Evolutionary conservation across 305 asterid genomes (phyloP).

Genomic region (Salvia sclarea): DNA sequence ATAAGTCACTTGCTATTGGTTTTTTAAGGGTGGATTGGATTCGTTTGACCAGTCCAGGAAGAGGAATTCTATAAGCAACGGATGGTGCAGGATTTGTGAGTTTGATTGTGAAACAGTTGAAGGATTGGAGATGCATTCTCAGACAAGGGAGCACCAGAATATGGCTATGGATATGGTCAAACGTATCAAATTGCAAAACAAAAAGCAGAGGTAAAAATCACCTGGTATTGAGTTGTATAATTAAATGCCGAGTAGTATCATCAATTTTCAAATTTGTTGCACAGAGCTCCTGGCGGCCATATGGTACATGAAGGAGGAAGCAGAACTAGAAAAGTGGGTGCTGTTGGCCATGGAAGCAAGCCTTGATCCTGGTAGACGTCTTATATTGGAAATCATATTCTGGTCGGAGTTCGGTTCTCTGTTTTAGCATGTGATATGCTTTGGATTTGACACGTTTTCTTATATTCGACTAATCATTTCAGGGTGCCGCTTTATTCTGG

Average conservation of each 20-base stretch:
- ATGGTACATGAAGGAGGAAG: constrained; percentile 58
- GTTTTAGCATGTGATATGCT: constrained; percentile 38
- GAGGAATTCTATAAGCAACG: constrained; percentile 63
- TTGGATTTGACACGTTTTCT: constrained; percentile 40
- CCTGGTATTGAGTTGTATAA: constrained; percentile 24
- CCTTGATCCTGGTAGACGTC: constrained; percentile 43
- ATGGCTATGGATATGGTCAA: constrained; percentile 80
- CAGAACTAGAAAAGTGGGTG: constrained; percentile 57
- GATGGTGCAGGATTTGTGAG: constrained; percentile 92
- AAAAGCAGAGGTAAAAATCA: constrained; percentile 53
- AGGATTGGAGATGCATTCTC: constrained; percentile 83
- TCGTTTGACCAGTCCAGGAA: constrained; percentile 65
- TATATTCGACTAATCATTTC: constrained; percentile 44
- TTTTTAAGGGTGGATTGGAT: constrained; percentile 59
- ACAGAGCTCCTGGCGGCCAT: constrained; percentile 57
- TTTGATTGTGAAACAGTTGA: constrained; percentile 86
- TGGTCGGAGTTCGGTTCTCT: constrained; percentile 24
- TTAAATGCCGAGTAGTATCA: constrained; percentile 26
- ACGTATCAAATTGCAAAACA: constrained; percentile 69
- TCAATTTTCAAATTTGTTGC: constrained; percentile 33
- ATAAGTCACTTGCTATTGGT: background rate
- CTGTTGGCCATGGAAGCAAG: constrained; percentile 61
- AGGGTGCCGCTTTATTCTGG: constrained; percentile 56
- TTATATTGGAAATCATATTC: constrained; percentile 37
- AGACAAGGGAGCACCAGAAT: constrained; percentile 87